A percentile compares a stretch with the other conserved stretches of the same genome.
These are phyloP conservation scores for Rutidosis leptorrhynchoides DNA, from an alignment of 129 eudicot species.

Conservation along the genomic window DNA sequence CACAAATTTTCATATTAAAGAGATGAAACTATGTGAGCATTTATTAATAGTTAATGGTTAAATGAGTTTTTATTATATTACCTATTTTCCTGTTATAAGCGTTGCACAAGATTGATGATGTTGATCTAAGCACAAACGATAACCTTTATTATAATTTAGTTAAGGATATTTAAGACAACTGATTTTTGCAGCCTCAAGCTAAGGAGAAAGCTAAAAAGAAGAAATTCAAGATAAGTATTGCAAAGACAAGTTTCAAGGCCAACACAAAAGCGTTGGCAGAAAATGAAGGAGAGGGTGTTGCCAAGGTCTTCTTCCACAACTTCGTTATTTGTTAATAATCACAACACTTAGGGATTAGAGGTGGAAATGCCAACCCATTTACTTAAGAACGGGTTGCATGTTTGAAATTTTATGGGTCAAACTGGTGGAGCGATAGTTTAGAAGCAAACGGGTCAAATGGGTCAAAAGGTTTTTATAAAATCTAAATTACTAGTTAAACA, in stretches of 20 bases:
- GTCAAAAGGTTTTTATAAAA: background rate
- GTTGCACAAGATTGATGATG: constrained; percentile 9
- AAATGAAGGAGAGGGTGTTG: constrained; percentile 97
- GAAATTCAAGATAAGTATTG: constrained; percentile 75
- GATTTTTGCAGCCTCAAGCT: constrained; percentile 79
- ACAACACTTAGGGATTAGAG: background rate
- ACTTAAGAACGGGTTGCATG: background rate
- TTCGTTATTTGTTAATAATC: background rate
- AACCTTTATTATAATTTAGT: background rate
- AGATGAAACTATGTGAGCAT: background rate
- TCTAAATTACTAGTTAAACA: background rate
- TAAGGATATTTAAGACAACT: constrained; percentile 4
- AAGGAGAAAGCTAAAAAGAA: constrained; percentile 85
- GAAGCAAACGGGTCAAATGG: background rate
- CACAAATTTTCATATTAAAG: background rate
- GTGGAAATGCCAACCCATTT: background rate
- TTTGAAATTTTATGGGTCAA: background rate
- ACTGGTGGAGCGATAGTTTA: background rate
- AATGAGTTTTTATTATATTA: background rate
- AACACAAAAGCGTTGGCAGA: constrained; percentile 98
- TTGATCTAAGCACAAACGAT: constrained; percentile 4
- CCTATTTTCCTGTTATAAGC: background rate
- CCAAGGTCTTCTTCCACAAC: constrained; percentile 54
- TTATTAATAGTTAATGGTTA: background rate
- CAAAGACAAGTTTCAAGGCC: constrained; percentile 95